Evolutionary conservation across 768 basidiomycete genomes (phyloP).

Genomic region (Panaeolus papilionaceus): DNA sequence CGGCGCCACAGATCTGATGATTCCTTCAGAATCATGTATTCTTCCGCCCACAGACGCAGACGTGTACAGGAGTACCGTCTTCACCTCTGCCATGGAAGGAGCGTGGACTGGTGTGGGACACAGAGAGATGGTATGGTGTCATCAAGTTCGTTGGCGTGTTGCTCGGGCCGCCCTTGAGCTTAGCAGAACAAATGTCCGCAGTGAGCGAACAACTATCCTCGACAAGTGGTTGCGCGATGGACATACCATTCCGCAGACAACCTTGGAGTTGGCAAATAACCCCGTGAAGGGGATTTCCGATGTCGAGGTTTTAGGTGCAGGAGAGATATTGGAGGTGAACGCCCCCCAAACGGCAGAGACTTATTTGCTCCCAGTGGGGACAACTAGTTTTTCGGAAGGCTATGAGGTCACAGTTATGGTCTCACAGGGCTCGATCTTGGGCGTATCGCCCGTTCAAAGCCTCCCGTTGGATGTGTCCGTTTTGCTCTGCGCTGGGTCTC

Average conservation of each 20-base stretch:
- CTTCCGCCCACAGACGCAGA: constrained; percentile 44
- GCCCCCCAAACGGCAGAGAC: constrained; percentile 48
- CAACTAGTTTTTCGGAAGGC: constrained; percentile 18
- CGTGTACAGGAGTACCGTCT: constrained; percentile 66
- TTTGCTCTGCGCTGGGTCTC: constrained; percentile 45
- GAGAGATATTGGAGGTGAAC: constrained; percentile 46
- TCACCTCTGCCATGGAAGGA: constrained; percentile 89
- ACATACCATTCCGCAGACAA: constrained; percentile 45
- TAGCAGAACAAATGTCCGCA: constrained; percentile 36
- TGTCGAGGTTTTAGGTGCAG: constrained; percentile 45
- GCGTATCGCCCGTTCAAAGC: constrained; percentile 56
- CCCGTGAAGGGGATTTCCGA: constrained; percentile 30
- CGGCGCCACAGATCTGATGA: constrained; percentile 90
- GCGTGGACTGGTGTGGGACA: constrained; percentile 96
- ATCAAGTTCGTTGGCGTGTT: constrained; percentile 91
- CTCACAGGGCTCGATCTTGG: constrained; percentile 60
- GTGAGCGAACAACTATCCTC: constrained; percentile 45
- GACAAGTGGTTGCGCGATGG: constrained; percentile 77
- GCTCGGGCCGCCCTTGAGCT: constrained; percentile 82
- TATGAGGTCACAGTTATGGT: constrained; percentile 60
- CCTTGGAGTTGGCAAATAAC: constrained; percentile 24
- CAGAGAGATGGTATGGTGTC: constrained; percentile 98
- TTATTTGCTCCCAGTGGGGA: constrained; percentile 58
- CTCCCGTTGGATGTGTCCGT: constrained; percentile 54
- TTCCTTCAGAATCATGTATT: constrained; percentile 89